Conservation (phyloP, 2,329 filamentous ascomycete species). For the Botrytis fabae region DNA sequence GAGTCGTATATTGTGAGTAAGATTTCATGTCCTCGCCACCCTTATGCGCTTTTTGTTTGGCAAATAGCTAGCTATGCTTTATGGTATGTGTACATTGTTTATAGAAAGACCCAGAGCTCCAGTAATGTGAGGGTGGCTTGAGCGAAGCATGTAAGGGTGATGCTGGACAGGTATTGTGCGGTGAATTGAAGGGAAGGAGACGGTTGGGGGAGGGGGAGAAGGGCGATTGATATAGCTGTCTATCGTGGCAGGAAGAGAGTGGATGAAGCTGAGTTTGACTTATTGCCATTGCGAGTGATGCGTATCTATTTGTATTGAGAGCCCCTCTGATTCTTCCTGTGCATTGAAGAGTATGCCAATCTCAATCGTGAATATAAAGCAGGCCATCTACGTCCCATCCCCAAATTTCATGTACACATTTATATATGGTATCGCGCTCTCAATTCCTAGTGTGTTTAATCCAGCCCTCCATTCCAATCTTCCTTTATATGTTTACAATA, state of each 20-base stretch:
- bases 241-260: background rate
- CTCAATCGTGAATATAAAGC: background rate
- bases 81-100: background rate
- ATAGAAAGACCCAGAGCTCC: background rate
- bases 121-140: background rate
- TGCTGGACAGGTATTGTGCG: background rate
- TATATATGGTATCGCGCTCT: slow-evolving; percentile 1
- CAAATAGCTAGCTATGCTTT: background rate
- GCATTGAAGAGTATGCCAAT: background rate
- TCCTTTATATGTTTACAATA: background rate
- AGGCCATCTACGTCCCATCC: background rate
- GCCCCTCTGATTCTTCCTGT: background rate
- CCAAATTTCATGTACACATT: background rate
- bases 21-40: background rate
- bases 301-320: background rate
- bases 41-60: background rate
- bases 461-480: background rate
- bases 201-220: background rate
- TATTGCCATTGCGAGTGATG: background rate
- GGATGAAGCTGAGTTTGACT: background rate
- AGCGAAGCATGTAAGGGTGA: background rate
- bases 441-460: background rate
- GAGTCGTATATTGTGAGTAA: background rate
- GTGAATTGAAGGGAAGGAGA: background rate
- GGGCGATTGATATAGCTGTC: background rate